A percentile compares a stretch with the other conserved stretches of the same genome.
Evolutionary conservation across 768 basidiomycete species (phyloP).

Genomic region (Phanerodontia chrysosporium): DNA sequence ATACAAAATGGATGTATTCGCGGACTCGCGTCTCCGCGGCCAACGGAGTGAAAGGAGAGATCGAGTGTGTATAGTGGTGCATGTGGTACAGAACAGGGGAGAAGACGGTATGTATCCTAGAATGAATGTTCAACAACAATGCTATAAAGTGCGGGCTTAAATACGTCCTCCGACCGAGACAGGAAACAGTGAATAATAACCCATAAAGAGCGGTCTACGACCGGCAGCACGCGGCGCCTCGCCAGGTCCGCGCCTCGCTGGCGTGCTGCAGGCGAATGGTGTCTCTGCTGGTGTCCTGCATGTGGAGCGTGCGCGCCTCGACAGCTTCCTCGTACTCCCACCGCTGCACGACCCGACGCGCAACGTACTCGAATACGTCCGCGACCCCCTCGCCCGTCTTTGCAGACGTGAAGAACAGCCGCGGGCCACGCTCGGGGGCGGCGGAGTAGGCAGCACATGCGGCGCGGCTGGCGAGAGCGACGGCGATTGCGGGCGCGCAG

Average conservation of each 20-base stretch:
- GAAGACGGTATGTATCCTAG: background rate
- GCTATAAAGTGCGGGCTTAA: background rate
- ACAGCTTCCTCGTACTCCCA: constrained; percentile 67
- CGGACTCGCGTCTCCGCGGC: background rate
- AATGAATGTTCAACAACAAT: background rate
- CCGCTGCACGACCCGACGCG: constrained; percentile 50
- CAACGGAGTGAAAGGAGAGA: background rate
- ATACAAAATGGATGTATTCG: constrained; percentile 5
- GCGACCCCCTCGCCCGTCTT: constrained; percentile 71
- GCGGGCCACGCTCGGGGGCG: constrained; percentile 49
- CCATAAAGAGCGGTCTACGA: constrained; percentile 1
- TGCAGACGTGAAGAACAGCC: constrained; percentile 72
- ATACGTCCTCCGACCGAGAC: background rate
- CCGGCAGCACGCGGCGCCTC: background rate
- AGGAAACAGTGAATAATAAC: background rate
- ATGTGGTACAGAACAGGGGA: background rate
- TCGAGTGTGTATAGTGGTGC: background rate
- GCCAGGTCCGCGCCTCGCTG: background rate
- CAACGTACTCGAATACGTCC: constrained; percentile 78
- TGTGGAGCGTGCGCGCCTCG: constrained; percentile 40
- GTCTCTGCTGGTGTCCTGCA: constrained; percentile 32
- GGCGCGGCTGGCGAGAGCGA: background rate
- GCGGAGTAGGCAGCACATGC: constrained; percentile 9
- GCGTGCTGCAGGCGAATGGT: constrained; percentile 32
- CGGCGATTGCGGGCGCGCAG: constrained; percentile 17